Evolutionary conservation across 2,329 filamentous ascomycete genomes (phyloP).

Genomic region (Pseudocercospora fuligena): DNA sequence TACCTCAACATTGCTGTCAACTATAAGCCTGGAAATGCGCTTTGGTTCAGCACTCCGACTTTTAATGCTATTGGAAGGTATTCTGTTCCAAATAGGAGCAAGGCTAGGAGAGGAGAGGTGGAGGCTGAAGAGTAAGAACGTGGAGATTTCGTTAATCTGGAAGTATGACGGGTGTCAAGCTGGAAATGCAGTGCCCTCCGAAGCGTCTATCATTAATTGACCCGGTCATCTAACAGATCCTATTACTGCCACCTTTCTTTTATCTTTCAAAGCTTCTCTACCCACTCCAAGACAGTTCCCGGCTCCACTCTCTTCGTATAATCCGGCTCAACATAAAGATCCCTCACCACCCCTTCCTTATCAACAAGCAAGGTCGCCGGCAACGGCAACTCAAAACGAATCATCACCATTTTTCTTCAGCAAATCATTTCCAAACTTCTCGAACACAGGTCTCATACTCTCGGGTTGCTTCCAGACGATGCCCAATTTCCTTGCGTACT

Average conservation of each 20-base stretch:
- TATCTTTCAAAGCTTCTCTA: not conserved
- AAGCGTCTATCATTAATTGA: not conserved
- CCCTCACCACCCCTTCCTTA: not conserved
- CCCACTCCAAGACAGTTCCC: not conserved
- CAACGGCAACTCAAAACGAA: not conserved
- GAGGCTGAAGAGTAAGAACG: not conserved
- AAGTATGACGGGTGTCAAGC: no score
- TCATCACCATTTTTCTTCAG: not conserved
- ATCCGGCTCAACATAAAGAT: not conserved
- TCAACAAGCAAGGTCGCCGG: not conserved
- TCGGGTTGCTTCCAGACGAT: not conserved
- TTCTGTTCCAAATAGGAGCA: not conserved
- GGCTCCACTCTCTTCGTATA: not conserved
- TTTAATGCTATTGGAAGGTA: conserved; percentile 15
- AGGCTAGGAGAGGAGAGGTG: not conserved
- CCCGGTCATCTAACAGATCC: not conserved
- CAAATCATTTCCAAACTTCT: not conserved
- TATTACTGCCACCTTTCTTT: not conserved
- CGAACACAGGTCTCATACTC: not conserved
- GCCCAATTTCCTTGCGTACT: not conserved
- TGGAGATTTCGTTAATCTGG: no score
- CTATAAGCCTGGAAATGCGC: conserved; percentile 21
- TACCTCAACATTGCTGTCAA: conserved; percentile 25
- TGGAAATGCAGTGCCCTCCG: no score
- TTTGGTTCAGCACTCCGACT: conserved; percentile 22